Percentiles rank a stretch among this genome's conserved stretches.
These are phyloP conservation scores for Neonectria magnoliae DNA, from an alignment of 2,329 filamentous ascomycete genomes.

Conservation along the genomic window DNA sequence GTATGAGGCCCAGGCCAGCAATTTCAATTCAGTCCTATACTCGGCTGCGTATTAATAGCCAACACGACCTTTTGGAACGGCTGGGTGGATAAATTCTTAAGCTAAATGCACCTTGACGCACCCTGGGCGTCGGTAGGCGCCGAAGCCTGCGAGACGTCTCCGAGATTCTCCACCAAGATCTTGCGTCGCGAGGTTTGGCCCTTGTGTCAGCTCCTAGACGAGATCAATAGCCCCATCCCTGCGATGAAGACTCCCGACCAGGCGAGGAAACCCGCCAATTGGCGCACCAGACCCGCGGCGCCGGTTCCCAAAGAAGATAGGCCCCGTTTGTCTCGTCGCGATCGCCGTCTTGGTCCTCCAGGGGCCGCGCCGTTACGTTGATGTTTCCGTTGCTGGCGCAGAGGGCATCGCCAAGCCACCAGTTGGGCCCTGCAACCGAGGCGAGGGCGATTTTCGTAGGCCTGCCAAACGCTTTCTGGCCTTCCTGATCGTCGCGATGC, in stretches of 20 bases:
- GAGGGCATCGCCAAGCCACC: conserved; percentile 6
- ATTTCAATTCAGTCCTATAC: background rate
- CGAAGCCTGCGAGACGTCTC: conserved; percentile 13
- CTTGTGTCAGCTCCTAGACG: conserved; percentile 32
- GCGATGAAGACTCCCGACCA: background rate
- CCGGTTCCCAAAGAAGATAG: background rate
- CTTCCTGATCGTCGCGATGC: conserved; percentile 32
- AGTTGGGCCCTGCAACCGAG: background rate
- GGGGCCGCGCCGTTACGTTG: background rate
- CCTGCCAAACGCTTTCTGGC: conserved; percentile 18
- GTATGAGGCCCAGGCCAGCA: background rate
- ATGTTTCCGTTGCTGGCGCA: conserved; percentile 9
- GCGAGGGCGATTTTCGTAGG: conserved; percentile 21
- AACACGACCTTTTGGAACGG: background rate
- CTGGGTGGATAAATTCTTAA: background rate
- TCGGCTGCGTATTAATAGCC: background rate
- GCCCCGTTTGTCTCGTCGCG: background rate
- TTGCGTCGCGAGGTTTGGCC: conserved; percentile 26
- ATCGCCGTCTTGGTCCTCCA: conserved; percentile 18
- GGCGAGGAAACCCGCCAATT: background rate
- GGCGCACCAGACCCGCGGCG: background rate
- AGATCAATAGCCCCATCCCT: conserved; percentile 14
- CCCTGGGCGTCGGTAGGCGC: conserved; percentile 18
- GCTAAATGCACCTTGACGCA: conserved; percentile 10
- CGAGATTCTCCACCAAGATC: conserved; percentile 18